Conservation (phyloP, 306 rosid species). For the Alnus rubra region DNA sequence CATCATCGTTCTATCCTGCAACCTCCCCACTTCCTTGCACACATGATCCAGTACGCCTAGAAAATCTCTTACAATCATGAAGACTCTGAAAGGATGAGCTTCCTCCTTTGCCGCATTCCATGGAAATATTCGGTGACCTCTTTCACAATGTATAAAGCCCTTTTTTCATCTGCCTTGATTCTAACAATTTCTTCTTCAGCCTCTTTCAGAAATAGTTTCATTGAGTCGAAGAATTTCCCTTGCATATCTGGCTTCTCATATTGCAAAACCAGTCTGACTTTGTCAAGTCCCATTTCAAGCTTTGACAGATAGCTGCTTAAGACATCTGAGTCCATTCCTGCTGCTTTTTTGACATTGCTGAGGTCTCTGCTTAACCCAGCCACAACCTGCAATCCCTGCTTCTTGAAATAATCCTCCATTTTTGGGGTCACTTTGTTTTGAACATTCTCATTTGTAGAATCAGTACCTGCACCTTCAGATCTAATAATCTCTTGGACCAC, state of each 20-base stretch:
- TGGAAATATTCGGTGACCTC: conserved; percentile 90
- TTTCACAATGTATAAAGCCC: conserved; percentile 82
- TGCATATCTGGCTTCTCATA: conserved; percentile 63
- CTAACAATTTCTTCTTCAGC: conserved; percentile 76
- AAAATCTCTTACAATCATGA: conserved; percentile 93
- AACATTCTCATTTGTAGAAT: conserved; percentile 48
- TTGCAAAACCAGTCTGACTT: conserved; percentile 73
- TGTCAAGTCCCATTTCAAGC: conserved; percentile 93
- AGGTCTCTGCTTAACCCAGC: conserved; percentile 92
- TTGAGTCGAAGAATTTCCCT: conserved; percentile 72
- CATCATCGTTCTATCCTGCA: conserved; percentile 77
- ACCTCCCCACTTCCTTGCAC: conserved; percentile 91
- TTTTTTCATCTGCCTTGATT: conserved; percentile 72
- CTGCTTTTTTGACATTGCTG: conserved; percentile 76
- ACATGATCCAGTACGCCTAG: conserved; percentile 76
- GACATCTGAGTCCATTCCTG: conserved; percentile 98
- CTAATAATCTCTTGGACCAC: conserved; percentile 98
- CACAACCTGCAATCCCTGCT: conserved; percentile 88
- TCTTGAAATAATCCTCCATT: conserved; percentile 71
- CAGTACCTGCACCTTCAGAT: conserved; percentile 73
- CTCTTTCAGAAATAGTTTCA: conserved; percentile 71
- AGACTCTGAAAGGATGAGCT: conserved; percentile 95
- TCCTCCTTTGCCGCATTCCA: conserved; percentile 85
- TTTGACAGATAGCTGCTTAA: conserved; percentile 81
- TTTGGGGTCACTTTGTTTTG: conserved; percentile 45